Base-by-base conservation (phyloP, 176 grass and related monocot genomes). In the Saccharum officinarum region DNA sequence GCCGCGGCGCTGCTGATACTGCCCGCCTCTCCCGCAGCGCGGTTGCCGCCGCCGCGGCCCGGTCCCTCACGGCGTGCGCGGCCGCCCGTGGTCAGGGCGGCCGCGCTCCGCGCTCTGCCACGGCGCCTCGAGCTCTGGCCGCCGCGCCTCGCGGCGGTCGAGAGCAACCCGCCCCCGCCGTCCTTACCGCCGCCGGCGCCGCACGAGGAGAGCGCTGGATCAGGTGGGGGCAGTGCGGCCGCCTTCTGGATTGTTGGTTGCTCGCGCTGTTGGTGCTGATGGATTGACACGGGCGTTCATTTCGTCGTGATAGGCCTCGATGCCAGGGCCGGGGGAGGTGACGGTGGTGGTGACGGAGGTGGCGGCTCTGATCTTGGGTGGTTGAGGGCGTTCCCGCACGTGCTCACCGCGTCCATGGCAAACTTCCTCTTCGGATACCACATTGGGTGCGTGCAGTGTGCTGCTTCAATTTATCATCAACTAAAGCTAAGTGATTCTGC, bases 351-450 rank as follows among this genome's bases (percentile, higher is more conserved):
- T 52, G 82, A 77, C 45, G 81, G 82, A 66, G 83, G 77, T 1
- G 82, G 67, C 49, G 87, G 84, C 8, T 16, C 68, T 78, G 97
- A 95, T 82, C 83, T 88, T 16, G 86, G 93, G 77, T 99, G 97
- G 93, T 64, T 96, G 37, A 88, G 79, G 73, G 93, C 80, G 84
- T 94, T 99, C 78, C 97, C 97, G 37, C 93, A 99, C 63, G 97
- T 87, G 82, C 61, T 99, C 81, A 99, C 88, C 1, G 97, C 93
- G 60, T 99, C 93, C 72, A 96, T 94, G 97, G 92, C 93, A 30
- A 99, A 99, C 70, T 96, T 96, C 85, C 90, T 99, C 46, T 99
- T 96, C 31, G 93, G 92, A 16, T 99, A 99, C 84, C 93, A 99
- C 86, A 99, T 99, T 65, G 97, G 97, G 97, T 99, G 47, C 66